Percentiles rank a stretch among this genome's conserved stretches.
Conservation (phyloP, 306 rosid genomes). For the Benincasa hispida region DNA sequence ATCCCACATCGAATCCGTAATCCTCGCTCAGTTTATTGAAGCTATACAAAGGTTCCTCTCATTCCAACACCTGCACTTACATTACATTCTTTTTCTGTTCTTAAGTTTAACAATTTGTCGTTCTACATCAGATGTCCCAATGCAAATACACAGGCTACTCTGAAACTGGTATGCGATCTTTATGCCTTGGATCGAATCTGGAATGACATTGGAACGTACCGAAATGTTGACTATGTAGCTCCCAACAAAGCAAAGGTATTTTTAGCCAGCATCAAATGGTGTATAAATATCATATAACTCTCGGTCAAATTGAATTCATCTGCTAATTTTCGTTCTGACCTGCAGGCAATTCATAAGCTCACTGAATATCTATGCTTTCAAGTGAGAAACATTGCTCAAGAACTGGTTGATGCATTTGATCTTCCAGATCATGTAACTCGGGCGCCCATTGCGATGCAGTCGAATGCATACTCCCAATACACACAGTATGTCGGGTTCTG, state of each 20-base stretch:
- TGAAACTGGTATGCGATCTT: conserved; percentile 86
- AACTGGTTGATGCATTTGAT: conserved; percentile 79
- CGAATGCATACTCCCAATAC: conserved; percentile 76
- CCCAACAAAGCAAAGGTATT: conserved; percentile 96
- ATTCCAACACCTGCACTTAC: conserved; percentile 1
- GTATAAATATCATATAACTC: neutral
- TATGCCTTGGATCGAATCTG: conserved; percentile 90
- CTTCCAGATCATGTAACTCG: conserved; percentile 67
- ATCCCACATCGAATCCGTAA: conserved; percentile 82
- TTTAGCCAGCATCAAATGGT: neutral
- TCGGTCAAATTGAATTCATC: neutral
- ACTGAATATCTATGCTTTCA: conserved; percentile 73
- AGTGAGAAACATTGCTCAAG: conserved; percentile 77
- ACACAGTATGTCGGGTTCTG: conserved; percentile 64
- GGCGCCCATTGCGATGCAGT: conserved; percentile 83
- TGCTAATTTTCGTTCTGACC: neutral
- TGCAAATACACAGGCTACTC: conserved; percentile 63
- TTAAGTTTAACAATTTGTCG: conserved; percentile 11
- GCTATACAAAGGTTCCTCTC: conserved; percentile 59
- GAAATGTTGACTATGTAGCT: conserved; percentile 89
- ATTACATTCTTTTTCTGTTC: conserved; percentile 6
- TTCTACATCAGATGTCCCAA: conserved; percentile 54
- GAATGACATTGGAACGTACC: conserved; percentile 97
- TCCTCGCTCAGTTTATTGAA: conserved; percentile 84
- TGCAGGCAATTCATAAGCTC: conserved; percentile 87